Percentiles rank a stretch among this genome's conserved stretches.
phyloP scores from a whole-genome alignment of 1,284 basidiomycete genomes.

The Pseudozyma hubeiensis region DNA sequence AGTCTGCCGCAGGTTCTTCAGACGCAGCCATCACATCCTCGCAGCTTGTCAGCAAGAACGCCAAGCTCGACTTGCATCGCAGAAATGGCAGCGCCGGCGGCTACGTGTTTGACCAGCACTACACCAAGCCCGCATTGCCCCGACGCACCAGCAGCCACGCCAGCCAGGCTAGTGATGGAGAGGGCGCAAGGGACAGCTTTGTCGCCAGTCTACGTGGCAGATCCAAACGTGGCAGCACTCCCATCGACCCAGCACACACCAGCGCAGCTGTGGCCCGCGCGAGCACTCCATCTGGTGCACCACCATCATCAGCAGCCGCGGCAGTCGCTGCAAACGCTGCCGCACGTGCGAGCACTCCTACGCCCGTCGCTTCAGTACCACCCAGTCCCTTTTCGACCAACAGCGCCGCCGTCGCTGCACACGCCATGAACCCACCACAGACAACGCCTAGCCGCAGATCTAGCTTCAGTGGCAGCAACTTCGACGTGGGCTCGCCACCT shows the following conservation, averaged over 20 bases:
- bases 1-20: background rate
- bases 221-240: constrained; percentile 57
- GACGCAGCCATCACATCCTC: constrained; percentile 30
- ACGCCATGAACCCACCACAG: constrained; percentile 64
- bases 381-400: constrained; percentile 50
- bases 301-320: constrained; percentile 22
- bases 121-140: constrained; percentile 54
- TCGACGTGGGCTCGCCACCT: constrained; percentile 59
- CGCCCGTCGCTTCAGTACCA: constrained; percentile 44
- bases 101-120: constrained; percentile 55
- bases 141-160: constrained; percentile 62
- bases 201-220: constrained; percentile 52
- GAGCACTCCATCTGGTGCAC: constrained; percentile 31
- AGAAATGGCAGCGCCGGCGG: constrained; percentile 50
- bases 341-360: constrained; percentile 50
- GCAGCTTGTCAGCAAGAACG: constrained; percentile 56
- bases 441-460: constrained; percentile 59
- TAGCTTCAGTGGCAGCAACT: constrained; percentile 64
- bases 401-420: constrained; percentile 34
- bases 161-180: constrained; percentile 57
- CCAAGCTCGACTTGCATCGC: constrained; percentile 56
- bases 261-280: constrained; percentile 28
- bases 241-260: constrained; percentile 46
- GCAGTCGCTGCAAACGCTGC: constrained; percentile 16
- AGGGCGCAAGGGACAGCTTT: constrained; percentile 47